phyloP scores from a whole-genome alignment of 306 rosid genomes.

The Ormosia emarginata region DNA sequence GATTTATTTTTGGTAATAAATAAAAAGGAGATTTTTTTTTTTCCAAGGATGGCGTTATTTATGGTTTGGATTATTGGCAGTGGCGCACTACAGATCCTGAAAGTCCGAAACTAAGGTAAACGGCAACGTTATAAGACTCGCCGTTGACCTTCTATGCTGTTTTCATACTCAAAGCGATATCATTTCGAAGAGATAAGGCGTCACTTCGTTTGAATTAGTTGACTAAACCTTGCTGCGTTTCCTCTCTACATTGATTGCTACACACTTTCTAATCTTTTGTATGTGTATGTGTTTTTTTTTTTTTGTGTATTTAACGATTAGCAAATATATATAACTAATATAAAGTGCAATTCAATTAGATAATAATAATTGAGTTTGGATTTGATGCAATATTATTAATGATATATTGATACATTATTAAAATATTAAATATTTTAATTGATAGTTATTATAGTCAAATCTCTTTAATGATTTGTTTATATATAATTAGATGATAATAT shows the following conservation, averaged over 20 bases:
- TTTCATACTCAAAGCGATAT: neutral
- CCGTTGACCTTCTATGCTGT: neutral
- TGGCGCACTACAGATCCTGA: neutral
- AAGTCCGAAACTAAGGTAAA: neutral
- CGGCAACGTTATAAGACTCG: neutral
- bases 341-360: too few relatives aligned
- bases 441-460: too few relatives aligned
- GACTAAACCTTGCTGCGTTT: neutral
- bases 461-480: too few relatives aligned
- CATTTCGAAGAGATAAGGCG: neutral
- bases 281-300: too few relatives aligned
- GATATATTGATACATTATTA: too few relatives aligned
- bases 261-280: neutral
- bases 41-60: neutral
- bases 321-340: too few relatives aligned
- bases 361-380: too few relatives aligned
- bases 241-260: neutral
- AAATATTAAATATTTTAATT: too few relatives aligned
- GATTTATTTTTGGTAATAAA: neutral
- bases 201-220: neutral
- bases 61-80: neutral
- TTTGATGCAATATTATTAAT: too few relatives aligned
- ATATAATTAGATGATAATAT: too few relatives aligned
- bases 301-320: too few relatives aligned
- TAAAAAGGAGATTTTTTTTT: neutral